Conservation (phyloP, 345 rosid genomes). For the Psidium guajava region DNA sequence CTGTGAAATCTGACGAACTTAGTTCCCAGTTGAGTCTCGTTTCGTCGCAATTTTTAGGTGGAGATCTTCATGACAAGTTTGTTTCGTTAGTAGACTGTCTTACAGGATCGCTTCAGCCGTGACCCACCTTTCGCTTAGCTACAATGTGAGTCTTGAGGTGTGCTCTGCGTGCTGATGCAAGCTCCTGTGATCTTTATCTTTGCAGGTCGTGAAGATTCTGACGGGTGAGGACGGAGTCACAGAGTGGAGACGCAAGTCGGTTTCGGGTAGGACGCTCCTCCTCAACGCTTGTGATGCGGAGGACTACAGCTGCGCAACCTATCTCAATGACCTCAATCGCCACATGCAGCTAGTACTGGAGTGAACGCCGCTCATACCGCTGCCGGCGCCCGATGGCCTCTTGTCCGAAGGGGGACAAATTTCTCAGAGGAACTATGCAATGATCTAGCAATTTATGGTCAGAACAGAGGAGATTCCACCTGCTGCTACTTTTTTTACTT, state of each 20-base stretch:
- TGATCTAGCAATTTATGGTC: neutral
- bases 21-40: neutral
- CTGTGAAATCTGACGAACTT: neutral
- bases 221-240: constrained; percentile 33
- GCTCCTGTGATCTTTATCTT: neutral
- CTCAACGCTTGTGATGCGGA: constrained; percentile 7
- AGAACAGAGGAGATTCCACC: neutral
- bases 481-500: neutral
- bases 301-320: neutral
- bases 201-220: constrained; percentile 49
- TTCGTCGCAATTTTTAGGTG: neutral
- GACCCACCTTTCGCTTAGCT: neutral
- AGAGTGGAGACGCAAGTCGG: constrained; percentile 32
- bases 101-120: neutral
- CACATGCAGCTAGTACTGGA: neutral
- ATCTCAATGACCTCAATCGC: neutral
- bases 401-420: neutral
- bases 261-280: constrained; percentile 19
- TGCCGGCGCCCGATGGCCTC: neutral
- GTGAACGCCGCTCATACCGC: neutral
- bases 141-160: neutral
- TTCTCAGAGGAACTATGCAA: neutral
- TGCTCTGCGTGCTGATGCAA: neutral
- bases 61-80: neutral
- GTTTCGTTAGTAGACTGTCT: neutral